These are phyloP conservation scores for Chiua sp. DNA, from an alignment of 1,284 basidiomycete species.

Conservation along the genomic window DNA sequence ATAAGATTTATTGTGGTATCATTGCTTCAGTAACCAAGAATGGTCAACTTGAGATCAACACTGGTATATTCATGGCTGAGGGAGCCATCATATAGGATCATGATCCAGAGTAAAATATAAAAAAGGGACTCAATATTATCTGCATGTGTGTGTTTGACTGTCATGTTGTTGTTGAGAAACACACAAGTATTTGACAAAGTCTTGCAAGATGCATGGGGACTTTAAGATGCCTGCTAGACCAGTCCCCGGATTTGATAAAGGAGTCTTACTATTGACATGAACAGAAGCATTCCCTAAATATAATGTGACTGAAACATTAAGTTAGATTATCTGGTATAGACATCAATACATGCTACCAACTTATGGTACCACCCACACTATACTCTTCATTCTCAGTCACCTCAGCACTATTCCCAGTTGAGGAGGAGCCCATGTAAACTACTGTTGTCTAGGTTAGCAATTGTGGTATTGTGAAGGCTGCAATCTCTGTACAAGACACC, in stretches of 20 bases:
- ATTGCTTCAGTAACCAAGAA: too few relatives aligned
- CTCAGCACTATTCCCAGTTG: neutral
- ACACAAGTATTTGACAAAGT: too few relatives aligned
- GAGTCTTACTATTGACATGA: neutral
- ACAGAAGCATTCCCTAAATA: neutral
- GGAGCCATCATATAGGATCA: neutral
- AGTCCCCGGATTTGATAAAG: neutral
- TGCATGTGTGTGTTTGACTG: neutral
- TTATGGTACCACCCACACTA: too few relatives aligned
- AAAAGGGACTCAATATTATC: slow-evolving; percentile 1
- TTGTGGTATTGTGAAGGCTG: neutral
- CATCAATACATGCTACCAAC: too few relatives aligned
- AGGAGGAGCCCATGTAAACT: neutral
- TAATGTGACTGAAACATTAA: too few relatives aligned
- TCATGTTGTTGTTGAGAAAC: neutral
- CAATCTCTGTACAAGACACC: neutral
- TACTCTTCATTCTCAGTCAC: neutral
- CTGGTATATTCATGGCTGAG: neutral
- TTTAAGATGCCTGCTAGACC: too few relatives aligned
- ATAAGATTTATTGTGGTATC: too few relatives aligned
- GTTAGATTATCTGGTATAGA: too few relatives aligned
- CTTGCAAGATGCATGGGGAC: too few relatives aligned
- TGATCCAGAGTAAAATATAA: neutral
- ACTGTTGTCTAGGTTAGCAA: neutral
- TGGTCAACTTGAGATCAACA: too few relatives aligned